A percentile compares a stretch with the other conserved stretches of the same genome.
phyloP scores from a whole-genome alignment of 768 basidiomycete genomes.

The Lactarius deliciosus region DNA sequence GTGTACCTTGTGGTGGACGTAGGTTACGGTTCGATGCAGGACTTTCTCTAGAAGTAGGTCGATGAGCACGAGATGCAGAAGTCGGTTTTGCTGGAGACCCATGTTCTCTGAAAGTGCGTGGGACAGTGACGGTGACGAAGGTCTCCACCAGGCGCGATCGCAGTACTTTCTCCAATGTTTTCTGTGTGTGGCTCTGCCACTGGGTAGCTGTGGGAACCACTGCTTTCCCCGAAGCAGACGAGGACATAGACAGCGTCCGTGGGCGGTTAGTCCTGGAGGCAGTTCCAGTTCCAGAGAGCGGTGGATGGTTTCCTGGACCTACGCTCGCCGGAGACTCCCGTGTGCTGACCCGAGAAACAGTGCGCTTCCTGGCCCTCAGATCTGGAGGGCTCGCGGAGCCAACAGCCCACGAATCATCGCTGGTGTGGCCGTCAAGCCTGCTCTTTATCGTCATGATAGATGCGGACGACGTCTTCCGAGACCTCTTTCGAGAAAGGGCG shows the following conservation, averaged over 20 bases:
- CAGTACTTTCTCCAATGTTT: conserved; percentile 66
- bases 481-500: conserved; percentile 55
- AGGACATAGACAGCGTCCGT: conserved; percentile 20
- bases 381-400: conserved; percentile 34
- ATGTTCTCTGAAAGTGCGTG: conserved; percentile 3
- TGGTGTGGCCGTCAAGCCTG: conserved; percentile 43
- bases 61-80: conserved; percentile 12
- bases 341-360: conserved; percentile 31
- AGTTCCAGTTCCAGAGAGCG: conserved; percentile 17
- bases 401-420: conserved; percentile 38
- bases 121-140: conserved; percentile 58
- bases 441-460: conserved; percentile 53
- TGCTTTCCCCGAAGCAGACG: conserved; percentile 22
- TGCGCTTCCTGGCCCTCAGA: conserved; percentile 43
- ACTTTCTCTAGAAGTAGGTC: conserved; percentile 15
- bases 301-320: conserved; percentile 20
- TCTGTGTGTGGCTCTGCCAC: conserved; percentile 64
- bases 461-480: conserved; percentile 58
- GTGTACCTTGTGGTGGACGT: conserved; percentile 4
- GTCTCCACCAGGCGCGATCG: conserved; percentile 75
- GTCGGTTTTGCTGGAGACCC: background rate
- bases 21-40: conserved; percentile 15
- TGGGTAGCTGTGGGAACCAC: conserved; percentile 36
- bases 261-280: conserved; percentile 12
- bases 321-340: conserved; percentile 35